These are phyloP conservation scores for Fusarium bactridioides DNA, from an alignment of 2,329 filamentous ascomycete species.

Conservation along the genomic window DNA sequence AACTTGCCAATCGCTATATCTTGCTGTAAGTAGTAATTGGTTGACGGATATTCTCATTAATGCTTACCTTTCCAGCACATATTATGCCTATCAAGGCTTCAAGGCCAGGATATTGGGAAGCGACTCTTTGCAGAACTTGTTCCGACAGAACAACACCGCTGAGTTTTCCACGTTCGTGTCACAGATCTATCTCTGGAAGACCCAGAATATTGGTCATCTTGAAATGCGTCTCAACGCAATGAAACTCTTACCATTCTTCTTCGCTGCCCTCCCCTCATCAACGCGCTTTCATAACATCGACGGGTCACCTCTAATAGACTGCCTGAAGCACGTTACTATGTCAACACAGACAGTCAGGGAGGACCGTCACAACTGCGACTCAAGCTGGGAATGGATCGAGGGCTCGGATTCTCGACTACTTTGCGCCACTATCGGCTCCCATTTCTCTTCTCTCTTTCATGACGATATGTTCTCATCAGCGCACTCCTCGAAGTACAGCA, in stretches of 20 bases:
- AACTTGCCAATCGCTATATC: slow-evolving; percentile 34
- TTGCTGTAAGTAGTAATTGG: slow-evolving; percentile 1
- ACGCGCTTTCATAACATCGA: slow-evolving; percentile 21
- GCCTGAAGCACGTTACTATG: slow-evolving; percentile 14
- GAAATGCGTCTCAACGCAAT: slow-evolving; percentile 25
- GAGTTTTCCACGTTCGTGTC: slow-evolving; percentile 26
- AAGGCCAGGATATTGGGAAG: slow-evolving; percentile 32
- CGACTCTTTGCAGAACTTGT: slow-evolving; percentile 1
- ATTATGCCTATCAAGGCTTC: slow-evolving; percentile 31
- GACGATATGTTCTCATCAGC: background rate
- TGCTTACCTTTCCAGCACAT: background rate
- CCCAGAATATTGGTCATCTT: slow-evolving; percentile 25
- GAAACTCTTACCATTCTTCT: slow-evolving; percentile 32
- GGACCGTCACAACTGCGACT: slow-evolving; percentile 14
- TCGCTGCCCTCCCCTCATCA: background rate
- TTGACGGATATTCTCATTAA: no score
- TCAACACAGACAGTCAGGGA: background rate
- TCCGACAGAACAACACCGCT: slow-evolving; percentile 1
- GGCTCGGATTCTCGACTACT: slow-evolving; percentile 33
- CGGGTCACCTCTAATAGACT: slow-evolving; percentile 12
- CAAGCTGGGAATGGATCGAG: slow-evolving; percentile 33
- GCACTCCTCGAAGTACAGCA: background rate
- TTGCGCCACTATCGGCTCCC: slow-evolving; percentile 16
- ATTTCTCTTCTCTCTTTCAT: slow-evolving; percentile 25
- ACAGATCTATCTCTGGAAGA: slow-evolving; percentile 26